A percentile compares a stretch with the other conserved stretches of the same genome.
phyloP scores from a whole-genome alignment of 116 monocot species.

The Papilionanthe hybrid region DNA sequence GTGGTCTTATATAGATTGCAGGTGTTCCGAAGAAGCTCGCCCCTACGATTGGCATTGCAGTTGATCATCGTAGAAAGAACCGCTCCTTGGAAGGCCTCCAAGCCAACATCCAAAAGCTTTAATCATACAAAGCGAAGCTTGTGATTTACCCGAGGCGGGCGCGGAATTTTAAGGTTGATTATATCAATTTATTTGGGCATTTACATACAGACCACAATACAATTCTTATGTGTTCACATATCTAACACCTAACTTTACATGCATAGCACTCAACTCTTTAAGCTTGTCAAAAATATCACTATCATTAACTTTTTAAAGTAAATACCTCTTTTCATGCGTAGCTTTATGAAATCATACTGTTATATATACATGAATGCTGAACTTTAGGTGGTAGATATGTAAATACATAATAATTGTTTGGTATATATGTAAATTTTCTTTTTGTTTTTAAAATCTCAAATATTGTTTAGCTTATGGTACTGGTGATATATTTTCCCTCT shows the following conservation, averaged over 20 bases:
- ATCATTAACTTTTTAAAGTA: too few species aligned
- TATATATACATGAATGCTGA: too few species aligned
- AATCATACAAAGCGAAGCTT: slow-evolving; percentile 50
- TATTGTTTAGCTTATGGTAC: background rate
- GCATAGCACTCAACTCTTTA: too few species aligned
- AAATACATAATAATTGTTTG: too few species aligned
- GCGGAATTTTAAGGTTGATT: slow-evolving; percentile 37
- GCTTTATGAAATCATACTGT: too few species aligned
- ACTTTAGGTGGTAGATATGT: too few species aligned
- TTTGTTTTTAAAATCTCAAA: background rate
- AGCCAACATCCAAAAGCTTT: slow-evolving; percentile 50
- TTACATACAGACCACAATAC: too few species aligned
- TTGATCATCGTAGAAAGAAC: slow-evolving; percentile 60
- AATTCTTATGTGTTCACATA: too few species aligned
- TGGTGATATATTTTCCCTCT: background rate
- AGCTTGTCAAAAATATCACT: too few species aligned
- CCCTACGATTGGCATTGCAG: slow-evolving; percentile 52
- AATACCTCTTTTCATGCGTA: too few species aligned
- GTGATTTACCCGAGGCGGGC: slow-evolving; percentile 48
- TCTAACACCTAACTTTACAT: too few species aligned
- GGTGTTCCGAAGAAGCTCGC: slow-evolving; percentile 47
- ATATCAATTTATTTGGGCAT: too few species aligned
- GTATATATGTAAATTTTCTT: background rate
- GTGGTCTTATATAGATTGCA: slow-evolving; percentile 22
- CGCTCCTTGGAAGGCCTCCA: slow-evolving; percentile 60